Evolutionary conservation across 176 grass and related monocot genomes (phyloP).

Genomic region (Urochloa ruziziensis): DNA sequence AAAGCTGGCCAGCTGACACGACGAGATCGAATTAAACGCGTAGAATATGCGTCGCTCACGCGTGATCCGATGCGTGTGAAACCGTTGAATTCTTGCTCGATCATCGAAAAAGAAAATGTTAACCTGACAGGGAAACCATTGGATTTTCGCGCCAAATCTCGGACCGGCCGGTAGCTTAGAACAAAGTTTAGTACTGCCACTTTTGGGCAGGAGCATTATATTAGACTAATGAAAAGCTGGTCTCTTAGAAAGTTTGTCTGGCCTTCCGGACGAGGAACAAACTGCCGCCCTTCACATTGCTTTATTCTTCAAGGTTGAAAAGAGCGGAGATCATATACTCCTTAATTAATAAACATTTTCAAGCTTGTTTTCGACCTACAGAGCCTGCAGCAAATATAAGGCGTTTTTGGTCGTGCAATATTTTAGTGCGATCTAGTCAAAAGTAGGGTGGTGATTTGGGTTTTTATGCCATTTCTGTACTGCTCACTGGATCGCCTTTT

Average conservation of each 20-base stretch:
- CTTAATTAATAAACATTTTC: too few relatives aligned
- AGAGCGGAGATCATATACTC: not conserved
- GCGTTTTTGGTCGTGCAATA: not conserved
- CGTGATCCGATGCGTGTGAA: constrained; percentile 46
- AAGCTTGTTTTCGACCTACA: not conserved
- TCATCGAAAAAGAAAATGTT: not conserved
- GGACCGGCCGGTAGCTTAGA: not conserved
- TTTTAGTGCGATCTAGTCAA: not conserved
- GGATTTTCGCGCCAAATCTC: constrained; percentile 1
- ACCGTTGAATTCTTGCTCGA: constrained; percentile 13
- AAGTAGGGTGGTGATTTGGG: not conserved
- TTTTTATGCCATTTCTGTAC: too few relatives aligned
- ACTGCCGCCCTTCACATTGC: constrained; percentile 34
- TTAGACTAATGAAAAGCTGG: constrained; percentile 5
- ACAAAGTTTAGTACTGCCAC: not conserved
- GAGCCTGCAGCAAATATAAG: not conserved
- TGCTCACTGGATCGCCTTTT: too few relatives aligned
- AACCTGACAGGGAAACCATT: not conserved
- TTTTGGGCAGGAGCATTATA: not conserved
- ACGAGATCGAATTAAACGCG: not conserved
- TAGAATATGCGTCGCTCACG: constrained; percentile 29
- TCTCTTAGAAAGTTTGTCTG: constrained; percentile 31
- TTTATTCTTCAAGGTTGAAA: constrained; percentile 17
- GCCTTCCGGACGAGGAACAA: constrained; percentile 21
- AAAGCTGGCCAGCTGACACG: constrained; percentile 12